phyloP scores from a whole-genome alignment of 2,329 filamentous ascomycete species.

The Rutstroemia sp. region DNA sequence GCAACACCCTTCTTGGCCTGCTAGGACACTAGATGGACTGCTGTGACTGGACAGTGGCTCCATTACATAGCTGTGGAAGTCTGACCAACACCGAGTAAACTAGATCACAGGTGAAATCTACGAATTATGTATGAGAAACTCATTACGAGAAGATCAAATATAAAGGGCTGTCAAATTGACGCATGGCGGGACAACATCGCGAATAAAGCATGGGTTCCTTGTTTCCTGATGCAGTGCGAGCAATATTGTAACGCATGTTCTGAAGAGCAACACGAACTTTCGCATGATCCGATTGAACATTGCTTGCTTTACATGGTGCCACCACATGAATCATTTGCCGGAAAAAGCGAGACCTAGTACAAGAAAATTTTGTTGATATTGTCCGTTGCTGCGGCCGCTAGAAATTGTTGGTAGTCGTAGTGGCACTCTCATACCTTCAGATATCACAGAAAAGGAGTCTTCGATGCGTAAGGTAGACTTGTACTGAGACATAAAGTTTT shows the following conservation, averaged over 20 bases:
- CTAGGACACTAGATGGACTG: background rate
- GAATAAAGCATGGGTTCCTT: constrained; percentile 5
- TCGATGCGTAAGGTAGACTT: no score
- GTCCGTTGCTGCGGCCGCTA: background rate
- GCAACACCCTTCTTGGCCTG: background rate
- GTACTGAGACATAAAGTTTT: no score
- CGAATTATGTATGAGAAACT: background rate
- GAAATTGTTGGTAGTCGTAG: background rate
- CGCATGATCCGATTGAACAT: constrained; percentile 1
- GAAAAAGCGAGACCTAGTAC: constrained; percentile 5
- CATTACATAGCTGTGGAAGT: background rate
- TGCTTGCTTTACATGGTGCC: background rate
- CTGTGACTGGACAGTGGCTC: background rate
- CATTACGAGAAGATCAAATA: background rate
- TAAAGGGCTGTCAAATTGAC: background rate
- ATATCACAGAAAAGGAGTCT: no score
- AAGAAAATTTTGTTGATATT: constrained; percentile 1
- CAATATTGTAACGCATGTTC: constrained; percentile 8
- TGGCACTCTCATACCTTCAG: no score
- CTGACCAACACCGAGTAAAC: background rate
- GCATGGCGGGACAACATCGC: background rate
- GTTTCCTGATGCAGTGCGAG: constrained; percentile 4
- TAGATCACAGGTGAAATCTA: background rate
- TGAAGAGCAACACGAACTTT: constrained; percentile 5
- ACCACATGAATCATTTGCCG: constrained; percentile 4